These are phyloP conservation scores for Hypoxylon sp. DNA, from an alignment of 2,329 filamentous ascomycete genomes.

Conservation along the genomic window DNA sequence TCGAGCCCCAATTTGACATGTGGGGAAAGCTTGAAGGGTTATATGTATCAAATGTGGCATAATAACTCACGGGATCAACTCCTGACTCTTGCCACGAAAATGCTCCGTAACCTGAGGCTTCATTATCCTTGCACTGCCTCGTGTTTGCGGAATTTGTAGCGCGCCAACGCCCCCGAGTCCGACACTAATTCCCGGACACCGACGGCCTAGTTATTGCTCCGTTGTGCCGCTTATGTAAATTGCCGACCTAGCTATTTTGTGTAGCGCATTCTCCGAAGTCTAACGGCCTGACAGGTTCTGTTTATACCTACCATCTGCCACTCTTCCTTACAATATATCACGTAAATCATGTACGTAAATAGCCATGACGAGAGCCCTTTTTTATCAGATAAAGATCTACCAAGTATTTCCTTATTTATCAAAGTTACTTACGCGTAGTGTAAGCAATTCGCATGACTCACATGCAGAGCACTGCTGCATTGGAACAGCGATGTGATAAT, in stretches of 20 bases:
- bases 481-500: slow-evolving; percentile 21
- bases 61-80: slow-evolving; percentile 36
- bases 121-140: slow-evolving; percentile 28
- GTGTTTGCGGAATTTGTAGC: slow-evolving; percentile 13
- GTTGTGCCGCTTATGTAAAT: slow-evolving; percentile 33
- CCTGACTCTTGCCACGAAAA: slow-evolving; percentile 44
- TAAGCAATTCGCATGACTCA: slow-evolving; percentile 44
- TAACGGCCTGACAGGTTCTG: too few relatives aligned
- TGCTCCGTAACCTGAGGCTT: slow-evolving; percentile 35
- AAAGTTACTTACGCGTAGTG: slow-evolving; percentile 27
- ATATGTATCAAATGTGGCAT: slow-evolving; percentile 15
- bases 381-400: slow-evolving; percentile 12
- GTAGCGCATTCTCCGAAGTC: slow-evolving; percentile 4
- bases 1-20: slow-evolving; percentile 20
- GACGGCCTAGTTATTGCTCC: slow-evolving; percentile 31
- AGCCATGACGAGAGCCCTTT: slow-evolving; percentile 9
- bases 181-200: slow-evolving; percentile 28
- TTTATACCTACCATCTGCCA: too few relatives aligned
- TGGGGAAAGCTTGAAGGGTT: slow-evolving; percentile 1
- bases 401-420: slow-evolving; percentile 29
- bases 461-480: slow-evolving; percentile 28
- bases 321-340: background rate
- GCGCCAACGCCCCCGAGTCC: slow-evolving; percentile 31
- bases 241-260: slow-evolving; percentile 9
- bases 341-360: background rate